Percentiles rank a stretch among this genome's conserved stretches.
Evolutionary conservation across 2,329 filamentous ascomycete genomes (phyloP).

Genomic region (Alternaria panax): DNA sequence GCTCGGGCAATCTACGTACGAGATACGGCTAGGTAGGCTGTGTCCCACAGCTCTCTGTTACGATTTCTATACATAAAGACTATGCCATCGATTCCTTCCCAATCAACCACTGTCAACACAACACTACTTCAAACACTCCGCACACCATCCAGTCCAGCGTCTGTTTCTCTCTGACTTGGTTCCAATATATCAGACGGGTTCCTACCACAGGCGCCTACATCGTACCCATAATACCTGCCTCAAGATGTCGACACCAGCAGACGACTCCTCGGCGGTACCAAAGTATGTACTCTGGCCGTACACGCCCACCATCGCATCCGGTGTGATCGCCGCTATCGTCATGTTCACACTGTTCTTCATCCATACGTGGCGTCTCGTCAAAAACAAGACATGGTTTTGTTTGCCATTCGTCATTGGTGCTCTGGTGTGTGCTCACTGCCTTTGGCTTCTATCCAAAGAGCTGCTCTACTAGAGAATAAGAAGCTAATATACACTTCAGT

Average conservation of each 20-base stretch:
- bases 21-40: neutral
- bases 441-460: constrained; percentile 10
- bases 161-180: neutral
- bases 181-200: neutral
- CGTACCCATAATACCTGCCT: neutral
- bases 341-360: constrained; percentile 55
- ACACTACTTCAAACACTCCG: neutral
- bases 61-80: constrained; percentile 3
- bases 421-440: constrained; percentile 51
- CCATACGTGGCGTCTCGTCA: constrained; percentile 56
- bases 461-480: neutral
- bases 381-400: constrained; percentile 60
- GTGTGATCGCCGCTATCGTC: constrained; percentile 57
- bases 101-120: neutral
- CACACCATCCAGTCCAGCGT: neutral
- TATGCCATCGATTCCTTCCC: neutral
- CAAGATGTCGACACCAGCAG: constrained; percentile 23
- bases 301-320: constrained; percentile 56
- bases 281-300: constrained; percentile 50
- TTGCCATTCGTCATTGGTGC: constrained; percentile 58
- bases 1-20: constrained; percentile 1
- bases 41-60: neutral
- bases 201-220: neutral
- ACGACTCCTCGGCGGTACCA: constrained; percentile 17
- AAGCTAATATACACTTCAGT: constrained; percentile 25